Conservation (phyloP, 805 yeast species). For the Tanozyma kutaoensis region DNA sequence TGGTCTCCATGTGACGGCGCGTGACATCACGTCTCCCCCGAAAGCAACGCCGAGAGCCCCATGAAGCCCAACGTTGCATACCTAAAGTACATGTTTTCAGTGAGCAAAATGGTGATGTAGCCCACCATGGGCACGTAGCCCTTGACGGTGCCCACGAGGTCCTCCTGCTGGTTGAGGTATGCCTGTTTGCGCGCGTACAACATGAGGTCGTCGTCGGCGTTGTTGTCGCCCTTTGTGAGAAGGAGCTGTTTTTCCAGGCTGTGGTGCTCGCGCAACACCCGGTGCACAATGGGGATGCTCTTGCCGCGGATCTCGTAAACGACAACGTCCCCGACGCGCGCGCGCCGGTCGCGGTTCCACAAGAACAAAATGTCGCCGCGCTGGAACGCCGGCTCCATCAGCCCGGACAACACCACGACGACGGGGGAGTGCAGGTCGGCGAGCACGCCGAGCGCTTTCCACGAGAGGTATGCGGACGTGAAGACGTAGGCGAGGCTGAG, state of each 20-base stretch:
- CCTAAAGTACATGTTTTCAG: constrained; percentile 79
- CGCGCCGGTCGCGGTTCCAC: constrained; percentile 67
- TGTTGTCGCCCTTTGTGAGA: constrained; percentile 93
- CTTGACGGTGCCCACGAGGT: constrained; percentile 83
- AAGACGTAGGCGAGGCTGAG: constrained; percentile 67
- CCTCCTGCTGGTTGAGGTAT: constrained; percentile 65
- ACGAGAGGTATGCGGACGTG: constrained; percentile 81
- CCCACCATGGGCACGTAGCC: constrained; percentile 87
- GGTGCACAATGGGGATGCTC: constrained; percentile 90
- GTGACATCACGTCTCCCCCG: too few species aligned
- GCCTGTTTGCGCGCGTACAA: constrained; percentile 65
- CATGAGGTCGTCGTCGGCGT: constrained; percentile 81
- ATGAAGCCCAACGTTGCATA: constrained; percentile 63
- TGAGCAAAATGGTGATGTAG: constrained; percentile 78
- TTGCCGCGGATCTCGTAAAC: constrained; percentile 77
- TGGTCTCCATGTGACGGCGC: too few species aligned
- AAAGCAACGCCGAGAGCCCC: constrained; percentile 54
- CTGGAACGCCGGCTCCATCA: constrained; percentile 99
- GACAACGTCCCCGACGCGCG: constrained; percentile 82
- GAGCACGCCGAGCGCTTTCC: constrained; percentile 69
- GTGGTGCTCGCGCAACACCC: constrained; percentile 81
- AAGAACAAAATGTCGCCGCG: constrained; percentile 88
- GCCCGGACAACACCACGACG: constrained; percentile 93
- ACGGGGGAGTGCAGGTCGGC: constrained; percentile 85
- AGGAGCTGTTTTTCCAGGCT: constrained; percentile 46